Evolutionary conservation across 257 asterid species (phyloP).

Genomic region (Lycium ferocissimum): DNA sequence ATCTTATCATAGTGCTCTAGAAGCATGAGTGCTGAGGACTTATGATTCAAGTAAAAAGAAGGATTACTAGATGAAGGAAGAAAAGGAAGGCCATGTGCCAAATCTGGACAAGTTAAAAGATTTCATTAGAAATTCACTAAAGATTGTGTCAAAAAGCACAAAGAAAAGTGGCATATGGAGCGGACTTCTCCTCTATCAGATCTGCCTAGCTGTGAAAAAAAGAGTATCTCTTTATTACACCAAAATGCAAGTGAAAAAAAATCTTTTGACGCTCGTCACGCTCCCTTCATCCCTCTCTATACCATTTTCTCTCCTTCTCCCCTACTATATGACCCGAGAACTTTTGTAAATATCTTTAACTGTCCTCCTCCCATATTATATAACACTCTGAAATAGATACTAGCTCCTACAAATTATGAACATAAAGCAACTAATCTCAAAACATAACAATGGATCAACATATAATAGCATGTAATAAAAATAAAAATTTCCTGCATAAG

Average conservation of each 20-base stretch:
- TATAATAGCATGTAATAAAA: background rate
- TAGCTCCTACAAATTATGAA: background rate
- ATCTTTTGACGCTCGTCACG: background rate
- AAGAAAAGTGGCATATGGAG: background rate
- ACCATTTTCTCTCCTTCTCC: background rate
- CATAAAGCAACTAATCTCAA: background rate
- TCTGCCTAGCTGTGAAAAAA: background rate
- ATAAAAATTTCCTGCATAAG: background rate
- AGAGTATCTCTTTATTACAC: background rate
- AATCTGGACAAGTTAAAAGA: background rate
- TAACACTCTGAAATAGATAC: background rate
- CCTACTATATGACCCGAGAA: background rate
- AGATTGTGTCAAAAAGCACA: background rate
- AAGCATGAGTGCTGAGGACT: background rate
- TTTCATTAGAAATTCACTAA: background rate
- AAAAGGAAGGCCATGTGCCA: background rate
- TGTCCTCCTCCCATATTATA: background rate
- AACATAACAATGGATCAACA: background rate
- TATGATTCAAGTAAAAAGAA: background rate
- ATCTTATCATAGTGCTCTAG: background rate
- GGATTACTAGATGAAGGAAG: background rate
- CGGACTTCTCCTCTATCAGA: background rate
- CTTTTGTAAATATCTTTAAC: no score
- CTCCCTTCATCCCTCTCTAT: constrained; percentile 8
- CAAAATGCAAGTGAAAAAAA: background rate